Evolutionary conservation across 1,284 basidiomycete genomes (phyloP), one percentile per base, ranked within the genome.

Genomic region (Ceratobasidium sp.): DNA sequence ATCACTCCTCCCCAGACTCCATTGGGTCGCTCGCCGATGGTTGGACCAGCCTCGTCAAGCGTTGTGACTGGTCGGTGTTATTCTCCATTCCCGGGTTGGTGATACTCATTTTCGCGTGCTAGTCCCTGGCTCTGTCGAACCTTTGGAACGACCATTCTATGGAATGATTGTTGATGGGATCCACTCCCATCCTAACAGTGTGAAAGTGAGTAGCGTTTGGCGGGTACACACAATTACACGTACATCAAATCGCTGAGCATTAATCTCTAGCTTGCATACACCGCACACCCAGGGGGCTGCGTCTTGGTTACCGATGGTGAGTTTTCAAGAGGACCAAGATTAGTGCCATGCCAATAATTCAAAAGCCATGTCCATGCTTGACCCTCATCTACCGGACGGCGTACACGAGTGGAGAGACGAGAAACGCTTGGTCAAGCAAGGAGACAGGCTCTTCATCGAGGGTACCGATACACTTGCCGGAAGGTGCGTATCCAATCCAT

Each of bases 121-220:
- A 64, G 60, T 30, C n/a, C 7, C 60, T 16, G 9, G 16, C n/a
- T 27, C 9, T n/a, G 27, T 64, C 19, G 60, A 64, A 21, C 60
- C 60, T 1, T 87, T 88, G 72, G 83, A 84, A 74, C 80, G 90
- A 70, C 92, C 93, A 19, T 94, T 86, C 78, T 96, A 91, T 75
- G 92, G 90, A 64, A 79, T 95, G 70, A 96, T 96, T 71, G 92
- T 93, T 11, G 93, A 96, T 76, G 93, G 93, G 0, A 87, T 93
- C 69, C 93, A 96, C 77, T 90, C 87, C 27, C 93, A 95, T 77
- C 93, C 93, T 2, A 92, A 93, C 77, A 91, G 90, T 52, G 90
- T 95, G 62, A 82, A 91, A 73, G 89, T 90, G 5, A 36, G 33
- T 11, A 76, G 47, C 14, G 11, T 85, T 77, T n/a, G n/a, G 33